Evolutionary conservation across 495 filamentous ascomycete genomes (phyloP).

Genomic region (Hypomontagnella monticulosa): DNA sequence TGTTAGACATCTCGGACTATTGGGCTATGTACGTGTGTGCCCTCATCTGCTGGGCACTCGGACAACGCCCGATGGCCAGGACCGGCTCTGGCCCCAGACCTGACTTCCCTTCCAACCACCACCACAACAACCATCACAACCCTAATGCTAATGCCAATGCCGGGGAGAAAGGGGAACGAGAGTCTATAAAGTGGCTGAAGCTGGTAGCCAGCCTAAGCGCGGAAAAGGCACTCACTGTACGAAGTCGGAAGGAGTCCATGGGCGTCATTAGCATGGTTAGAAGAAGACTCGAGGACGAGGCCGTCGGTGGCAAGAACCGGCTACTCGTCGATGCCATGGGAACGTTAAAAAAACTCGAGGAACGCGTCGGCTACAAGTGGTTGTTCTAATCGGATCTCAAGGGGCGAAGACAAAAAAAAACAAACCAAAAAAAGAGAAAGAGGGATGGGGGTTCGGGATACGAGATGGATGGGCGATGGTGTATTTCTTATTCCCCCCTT

Average conservation of each 20-base stretch:
- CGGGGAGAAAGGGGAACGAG: constrained; percentile 35
- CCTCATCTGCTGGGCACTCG: constrained; percentile 59
- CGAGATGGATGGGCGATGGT: constrained; percentile 21
- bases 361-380: constrained; percentile 47
- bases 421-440: background rate
- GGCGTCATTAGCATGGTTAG: constrained; percentile 53
- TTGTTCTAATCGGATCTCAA: constrained; percentile 49
- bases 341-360: constrained; percentile 57
- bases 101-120: constrained; percentile 16
- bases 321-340: constrained; percentile 57
- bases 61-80: constrained; percentile 41
- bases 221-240: constrained; percentile 44
- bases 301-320: constrained; percentile 49
- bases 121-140: constrained; percentile 11
- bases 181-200: constrained; percentile 41
- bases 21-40: constrained; percentile 60
- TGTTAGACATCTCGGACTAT: constrained; percentile 55
- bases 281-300: constrained; percentile 53
- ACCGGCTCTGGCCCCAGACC: constrained; percentile 14
- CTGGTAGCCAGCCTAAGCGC: constrained; percentile 33
- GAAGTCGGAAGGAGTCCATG: constrained; percentile 46
- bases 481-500: constrained; percentile 32
- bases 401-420: background rate
- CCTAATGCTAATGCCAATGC: constrained; percentile 36
- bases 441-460: constrained; percentile 9